A percentile compares a stretch with the other conserved stretches of the same genome.
Evolutionary conservation across 352 stramenopile species (phyloP).

Genomic region (Globisporangium rhizosaccharum): DNA sequence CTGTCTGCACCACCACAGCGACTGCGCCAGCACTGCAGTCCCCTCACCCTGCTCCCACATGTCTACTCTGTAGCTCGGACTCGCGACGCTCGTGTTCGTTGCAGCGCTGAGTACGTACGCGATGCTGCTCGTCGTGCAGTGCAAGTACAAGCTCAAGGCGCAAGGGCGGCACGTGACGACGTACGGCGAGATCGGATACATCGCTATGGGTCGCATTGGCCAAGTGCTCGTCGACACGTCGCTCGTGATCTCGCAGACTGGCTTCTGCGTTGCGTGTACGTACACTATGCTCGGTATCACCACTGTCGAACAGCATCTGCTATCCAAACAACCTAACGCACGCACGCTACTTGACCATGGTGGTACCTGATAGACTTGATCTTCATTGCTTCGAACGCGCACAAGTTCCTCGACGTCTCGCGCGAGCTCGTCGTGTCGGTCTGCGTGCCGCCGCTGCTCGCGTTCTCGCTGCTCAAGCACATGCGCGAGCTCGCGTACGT

Average conservation of each 20-base stretch:
- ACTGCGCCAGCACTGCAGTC: neutral
- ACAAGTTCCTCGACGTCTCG: conserved; percentile 61
- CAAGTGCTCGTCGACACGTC: conserved; percentile 77
- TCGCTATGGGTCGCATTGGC: conserved; percentile 65
- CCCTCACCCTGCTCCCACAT: neutral
- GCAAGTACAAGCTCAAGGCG: conserved; percentile 72
- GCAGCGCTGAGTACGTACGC: conserved; percentile 56
- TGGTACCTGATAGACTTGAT: conserved; percentile 62
- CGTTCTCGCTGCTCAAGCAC: conserved; percentile 81
- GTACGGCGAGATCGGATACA: conserved; percentile 86
- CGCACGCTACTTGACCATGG: neutral
- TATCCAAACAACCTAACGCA: neutral
- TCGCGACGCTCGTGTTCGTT: conserved; percentile 48
- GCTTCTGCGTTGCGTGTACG: conserved; percentile 87
- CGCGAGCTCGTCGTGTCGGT: conserved; percentile 49
- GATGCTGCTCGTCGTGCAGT: conserved; percentile 74
- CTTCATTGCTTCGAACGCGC: conserved; percentile 87
- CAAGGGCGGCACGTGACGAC: conserved; percentile 40
- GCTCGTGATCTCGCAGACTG: conserved; percentile 82
- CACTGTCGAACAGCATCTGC: too few relatives aligned
- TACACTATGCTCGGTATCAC: neutral
- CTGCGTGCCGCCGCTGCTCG: conserved; percentile 58
- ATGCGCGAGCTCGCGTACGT: conserved; percentile 87
- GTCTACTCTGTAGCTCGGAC: conserved; percentile 28
- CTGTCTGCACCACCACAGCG: neutral